These are phyloP conservation scores for Calvatia gigantea DNA, from an alignment of 768 basidiomycete genomes.

Conservation along the genomic window DNA sequence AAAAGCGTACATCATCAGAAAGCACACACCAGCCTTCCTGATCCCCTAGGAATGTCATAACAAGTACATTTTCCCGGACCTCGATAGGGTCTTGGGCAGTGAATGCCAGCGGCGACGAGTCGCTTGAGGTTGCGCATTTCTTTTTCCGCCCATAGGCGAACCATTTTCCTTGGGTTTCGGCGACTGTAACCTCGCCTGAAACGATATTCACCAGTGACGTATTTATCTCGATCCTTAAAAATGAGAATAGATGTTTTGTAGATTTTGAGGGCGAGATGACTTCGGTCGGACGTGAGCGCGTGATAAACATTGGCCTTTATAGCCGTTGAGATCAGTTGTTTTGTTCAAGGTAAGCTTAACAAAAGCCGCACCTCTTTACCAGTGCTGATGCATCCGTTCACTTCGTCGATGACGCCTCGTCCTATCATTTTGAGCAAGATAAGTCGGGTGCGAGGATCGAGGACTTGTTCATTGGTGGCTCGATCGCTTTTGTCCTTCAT, in stretches of 20 bases:
- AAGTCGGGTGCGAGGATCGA: slow-evolving; percentile 92
- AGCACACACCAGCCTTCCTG: slow-evolving; percentile 69
- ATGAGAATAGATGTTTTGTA: slow-evolving; percentile 98
- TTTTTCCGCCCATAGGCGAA: slow-evolving; percentile 97
- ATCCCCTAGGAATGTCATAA: slow-evolving; percentile 90
- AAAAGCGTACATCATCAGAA: background rate
- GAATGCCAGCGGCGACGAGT: slow-evolving; percentile 76
- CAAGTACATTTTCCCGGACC: slow-evolving; percentile 93
- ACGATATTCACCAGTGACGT: slow-evolving; percentile 94
- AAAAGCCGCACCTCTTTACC: slow-evolving; percentile 92
- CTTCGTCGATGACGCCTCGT: slow-evolving; percentile 79
- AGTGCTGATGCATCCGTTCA: slow-evolving; percentile 95
- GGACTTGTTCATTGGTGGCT: slow-evolving; percentile 94
- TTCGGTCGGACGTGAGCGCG: slow-evolving; percentile 51
- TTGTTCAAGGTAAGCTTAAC: background rate
- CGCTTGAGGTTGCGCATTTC: slow-evolving; percentile 96
- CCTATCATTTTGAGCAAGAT: slow-evolving; percentile 97
- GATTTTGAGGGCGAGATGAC: slow-evolving; percentile 90
- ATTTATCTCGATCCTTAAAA: slow-evolving; percentile 97
- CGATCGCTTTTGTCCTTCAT: slow-evolving; percentile 95
- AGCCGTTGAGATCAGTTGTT: slow-evolving; percentile 1
- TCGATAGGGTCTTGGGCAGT: slow-evolving; percentile 88
- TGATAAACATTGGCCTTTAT: slow-evolving; percentile 95
- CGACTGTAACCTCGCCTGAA: slow-evolving; percentile 88
- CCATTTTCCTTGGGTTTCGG: slow-evolving; percentile 95